Conservation (phyloP, 257 asterid genomes). For the Perilla frutescens region DNA sequence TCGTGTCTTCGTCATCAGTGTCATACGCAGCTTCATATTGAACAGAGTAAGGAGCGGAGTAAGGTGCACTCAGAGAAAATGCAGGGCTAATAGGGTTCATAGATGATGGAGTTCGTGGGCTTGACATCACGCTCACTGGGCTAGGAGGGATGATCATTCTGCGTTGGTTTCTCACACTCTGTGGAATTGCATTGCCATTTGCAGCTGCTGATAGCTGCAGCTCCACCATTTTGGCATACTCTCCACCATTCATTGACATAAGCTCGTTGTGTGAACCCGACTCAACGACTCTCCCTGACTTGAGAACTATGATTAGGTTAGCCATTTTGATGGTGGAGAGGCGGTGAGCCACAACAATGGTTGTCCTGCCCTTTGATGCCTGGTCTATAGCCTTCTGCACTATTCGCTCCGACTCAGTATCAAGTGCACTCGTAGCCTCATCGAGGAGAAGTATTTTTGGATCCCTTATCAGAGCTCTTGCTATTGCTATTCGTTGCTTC, state of each 20-base stretch:
- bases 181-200: slow-evolving; percentile 36
- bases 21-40: slow-evolving; percentile 63
- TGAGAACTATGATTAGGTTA: slow-evolving; percentile 58
- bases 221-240: slow-evolving; percentile 69
- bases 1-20: slow-evolving; percentile 50
- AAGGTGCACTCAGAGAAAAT: slow-evolving; percentile 60
- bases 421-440: slow-evolving; percentile 87
- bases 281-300: slow-evolving; percentile 63
- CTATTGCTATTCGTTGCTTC: slow-evolving; percentile 87
- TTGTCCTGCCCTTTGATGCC: slow-evolving; percentile 74
- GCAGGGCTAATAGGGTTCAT: slow-evolving; percentile 70
- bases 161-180: slow-evolving; percentile 42
- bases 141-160: slow-evolving; percentile 51
- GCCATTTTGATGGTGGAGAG: slow-evolving; percentile 73
- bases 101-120: slow-evolving; percentile 70
- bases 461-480: slow-evolving; percentile 74
- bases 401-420: slow-evolving; percentile 66
- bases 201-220: slow-evolving; percentile 46
- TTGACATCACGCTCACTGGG: slow-evolving; percentile 65
- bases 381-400: slow-evolving; percentile 77
- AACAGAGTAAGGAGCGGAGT: slow-evolving; percentile 65
- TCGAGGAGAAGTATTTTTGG: slow-evolving; percentile 78
- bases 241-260: slow-evolving; percentile 61
- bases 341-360: slow-evolving; percentile 77
- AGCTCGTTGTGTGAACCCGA: slow-evolving; percentile 75